phyloP scores from a whole-genome alignment of 108 stramenopile genomes.

The Fragilariopsis cylindrus region DNA sequence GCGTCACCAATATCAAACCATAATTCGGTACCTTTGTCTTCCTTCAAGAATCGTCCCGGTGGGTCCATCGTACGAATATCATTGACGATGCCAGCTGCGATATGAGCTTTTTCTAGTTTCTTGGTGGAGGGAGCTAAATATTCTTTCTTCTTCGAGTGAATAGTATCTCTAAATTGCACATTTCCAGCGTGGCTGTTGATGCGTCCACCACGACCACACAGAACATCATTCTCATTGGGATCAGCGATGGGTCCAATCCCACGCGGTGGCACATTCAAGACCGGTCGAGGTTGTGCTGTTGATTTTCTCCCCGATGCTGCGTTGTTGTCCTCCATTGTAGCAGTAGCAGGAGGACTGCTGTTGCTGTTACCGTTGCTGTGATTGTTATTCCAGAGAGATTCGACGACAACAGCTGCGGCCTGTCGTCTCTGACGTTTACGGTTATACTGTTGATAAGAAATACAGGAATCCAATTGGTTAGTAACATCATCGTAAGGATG shows the following conservation, averaged over 20 bases:
- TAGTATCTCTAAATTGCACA: constrained; percentile 75
- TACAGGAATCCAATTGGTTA: constrained; percentile 10
- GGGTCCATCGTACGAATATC: constrained; percentile 68
- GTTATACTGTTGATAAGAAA: constrained; percentile 27
- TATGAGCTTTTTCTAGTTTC: constrained; percentile 84
- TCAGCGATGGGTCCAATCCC: constrained; percentile 57
- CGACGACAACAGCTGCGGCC: constrained; percentile 32
- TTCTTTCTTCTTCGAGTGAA: constrained; percentile 57
- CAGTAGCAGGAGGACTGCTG: not conserved
- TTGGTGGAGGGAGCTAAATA: constrained; percentile 76
- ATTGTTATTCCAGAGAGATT: constrained; percentile 25
- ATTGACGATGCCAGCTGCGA: constrained; percentile 68
- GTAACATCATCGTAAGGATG: constrained; percentile 21
- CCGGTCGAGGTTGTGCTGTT: constrained; percentile 57
- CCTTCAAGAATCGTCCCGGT: constrained; percentile 82
- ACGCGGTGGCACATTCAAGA: constrained; percentile 37
- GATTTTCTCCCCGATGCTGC: constrained; percentile 34
- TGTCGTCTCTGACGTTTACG: constrained; percentile 35
- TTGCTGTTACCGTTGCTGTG: not conserved
- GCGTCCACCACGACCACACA: constrained; percentile 72
- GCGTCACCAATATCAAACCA: constrained; percentile 90
- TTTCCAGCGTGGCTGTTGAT: constrained; percentile 89
- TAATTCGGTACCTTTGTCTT: constrained; percentile 58
- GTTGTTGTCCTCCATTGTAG: not conserved
- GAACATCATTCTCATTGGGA: constrained; percentile 57